Percentiles rank a stretch among this genome's conserved stretches.
Conservation (phyloP, 805 yeast species). For the Ogataea allantospora region DNA sequence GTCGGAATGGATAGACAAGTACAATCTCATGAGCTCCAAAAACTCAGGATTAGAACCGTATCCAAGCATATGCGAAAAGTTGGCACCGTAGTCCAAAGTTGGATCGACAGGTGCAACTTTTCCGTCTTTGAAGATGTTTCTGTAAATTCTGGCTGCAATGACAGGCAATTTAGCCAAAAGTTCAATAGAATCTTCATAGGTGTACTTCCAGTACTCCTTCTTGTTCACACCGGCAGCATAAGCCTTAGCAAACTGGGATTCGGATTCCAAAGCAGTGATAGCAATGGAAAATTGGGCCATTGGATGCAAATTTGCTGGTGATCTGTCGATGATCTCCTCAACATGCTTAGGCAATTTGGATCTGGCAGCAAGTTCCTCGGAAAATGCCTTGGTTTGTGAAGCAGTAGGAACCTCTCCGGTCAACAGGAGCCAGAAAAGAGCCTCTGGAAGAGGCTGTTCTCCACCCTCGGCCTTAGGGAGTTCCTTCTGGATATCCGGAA, state of each 20-base stretch:
- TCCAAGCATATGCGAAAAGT: constrained; percentile 56
- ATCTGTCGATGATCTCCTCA: constrained; percentile 64
- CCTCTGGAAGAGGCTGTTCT: constrained; percentile 69
- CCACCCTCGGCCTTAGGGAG: constrained; percentile 76
- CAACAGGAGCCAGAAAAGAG: constrained; percentile 75
- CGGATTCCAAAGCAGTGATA: constrained; percentile 75
- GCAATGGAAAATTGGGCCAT: constrained; percentile 90
- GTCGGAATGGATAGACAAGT: constrained; percentile 79
- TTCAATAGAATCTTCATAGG: constrained; percentile 78
- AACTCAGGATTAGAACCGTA: constrained; percentile 64
- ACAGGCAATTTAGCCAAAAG: constrained; percentile 78
- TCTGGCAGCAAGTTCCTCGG: constrained; percentile 78
- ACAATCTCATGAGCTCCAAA: constrained; percentile 75
- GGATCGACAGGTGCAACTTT: constrained; percentile 51
- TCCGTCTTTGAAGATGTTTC: constrained; percentile 82
- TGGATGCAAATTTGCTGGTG: constrained; percentile 78
- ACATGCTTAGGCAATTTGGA: constrained; percentile 78
- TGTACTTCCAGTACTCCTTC: constrained; percentile 80
- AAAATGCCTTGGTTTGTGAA: constrained; percentile 65
- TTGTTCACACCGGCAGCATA: constrained; percentile 81
- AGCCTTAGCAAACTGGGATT: constrained; percentile 81
- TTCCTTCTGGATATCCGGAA: constrained; percentile 71
- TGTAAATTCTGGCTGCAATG: constrained; percentile 81
- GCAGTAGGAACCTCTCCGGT: constrained; percentile 82
- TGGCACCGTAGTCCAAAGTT: constrained; percentile 65